Base-by-base conservation (phyloP, 495 filamentous ascomycete species). In the Podospora sp. region DNA sequence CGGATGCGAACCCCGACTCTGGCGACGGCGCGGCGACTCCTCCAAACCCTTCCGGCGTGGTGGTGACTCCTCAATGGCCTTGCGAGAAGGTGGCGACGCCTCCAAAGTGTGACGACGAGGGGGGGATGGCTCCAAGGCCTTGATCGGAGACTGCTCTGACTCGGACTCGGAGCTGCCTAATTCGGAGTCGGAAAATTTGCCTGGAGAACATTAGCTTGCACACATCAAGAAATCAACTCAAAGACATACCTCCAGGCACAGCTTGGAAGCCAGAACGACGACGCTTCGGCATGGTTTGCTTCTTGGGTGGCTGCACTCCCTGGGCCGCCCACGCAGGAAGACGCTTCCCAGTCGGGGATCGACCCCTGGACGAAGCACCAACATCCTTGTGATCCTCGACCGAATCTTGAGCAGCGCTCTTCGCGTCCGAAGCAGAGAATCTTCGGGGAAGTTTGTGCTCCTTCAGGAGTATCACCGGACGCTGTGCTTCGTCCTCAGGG, bases 371-470 rank as follows among this genome's bases (percentile, higher is more conserved):
- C 24, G 50, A 51, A 22, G 66, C 61, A 1, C 40, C 52, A 6
- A 63, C 65, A 35, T 27, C 50, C 27, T 63, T 68, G 5, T 33
- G 49, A 26, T 69, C 49, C 64, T 69, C 63, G n/a, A 59, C 56
- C 25, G 60, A 63, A n/a, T 62, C 62, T 36, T 26, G 63, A 49
- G 52, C 63, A 63, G 24, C n/a, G 2, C 20, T 65, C 50, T 68
- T 71, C 55, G 71, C 27, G 33, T 72, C 69, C 3, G 70, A 65
- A 12, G 68, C 55, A 11, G 73, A 73, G 12, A 59, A 55, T 25
- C 71, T 65, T 14, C 73, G 68, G 6, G 65, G 61, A 52, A 74
- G 22, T 60, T 59, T 72, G 73, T 76, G 73, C 46, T 76, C 72
- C 57, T 65, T 76, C 61, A 73, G 49, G 33, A 72, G 55, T 27